These are phyloP conservation scores for Podospora pseudocomata DNA, from an alignment of 495 filamentous ascomycete genomes.

Conservation along the genomic window DNA sequence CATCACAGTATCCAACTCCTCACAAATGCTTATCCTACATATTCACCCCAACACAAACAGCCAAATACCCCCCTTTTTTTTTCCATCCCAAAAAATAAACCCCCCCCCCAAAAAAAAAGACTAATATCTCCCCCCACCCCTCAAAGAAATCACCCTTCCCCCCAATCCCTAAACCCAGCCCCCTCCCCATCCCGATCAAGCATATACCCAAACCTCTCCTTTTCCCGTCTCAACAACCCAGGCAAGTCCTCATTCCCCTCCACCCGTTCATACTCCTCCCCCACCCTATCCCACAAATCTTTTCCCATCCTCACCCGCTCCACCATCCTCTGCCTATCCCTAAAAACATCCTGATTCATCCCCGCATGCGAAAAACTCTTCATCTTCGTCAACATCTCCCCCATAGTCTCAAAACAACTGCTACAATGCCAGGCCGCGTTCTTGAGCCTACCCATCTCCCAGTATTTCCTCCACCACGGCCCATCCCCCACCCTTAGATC, in stretches of 20 bases:
- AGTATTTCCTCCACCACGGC: constrained; percentile 27
- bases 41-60: no score
- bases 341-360: constrained; percentile 42
- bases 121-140: no score
- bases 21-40: no score
- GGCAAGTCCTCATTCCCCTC: constrained; percentile 47
- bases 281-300: constrained; percentile 50
- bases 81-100: no score
- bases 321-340: constrained; percentile 41
- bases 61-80: no score
- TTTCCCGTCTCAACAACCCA: constrained; percentile 30
- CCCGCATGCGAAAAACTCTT: constrained; percentile 47
- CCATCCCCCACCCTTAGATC: constrained; percentile 46
- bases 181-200: constrained; percentile 36
- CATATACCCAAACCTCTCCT: constrained; percentile 37
- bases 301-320: constrained; percentile 45
- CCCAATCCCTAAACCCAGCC: constrained; percentile 41
- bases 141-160: no score
- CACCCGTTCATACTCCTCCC: constrained; percentile 44
- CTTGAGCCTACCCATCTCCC: constrained; percentile 40
- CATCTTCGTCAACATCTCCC: constrained; percentile 51
- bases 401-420: constrained; percentile 49
- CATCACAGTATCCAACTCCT: no score
- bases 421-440: constrained; percentile 56
- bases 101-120: no score